A percentile compares a stretch with the other conserved stretches of the same genome.
These are phyloP conservation scores for Mucor irregularis DNA, from an alignment of 371 early-diverging fungal genomes.

Conservation along the genomic window DNA sequence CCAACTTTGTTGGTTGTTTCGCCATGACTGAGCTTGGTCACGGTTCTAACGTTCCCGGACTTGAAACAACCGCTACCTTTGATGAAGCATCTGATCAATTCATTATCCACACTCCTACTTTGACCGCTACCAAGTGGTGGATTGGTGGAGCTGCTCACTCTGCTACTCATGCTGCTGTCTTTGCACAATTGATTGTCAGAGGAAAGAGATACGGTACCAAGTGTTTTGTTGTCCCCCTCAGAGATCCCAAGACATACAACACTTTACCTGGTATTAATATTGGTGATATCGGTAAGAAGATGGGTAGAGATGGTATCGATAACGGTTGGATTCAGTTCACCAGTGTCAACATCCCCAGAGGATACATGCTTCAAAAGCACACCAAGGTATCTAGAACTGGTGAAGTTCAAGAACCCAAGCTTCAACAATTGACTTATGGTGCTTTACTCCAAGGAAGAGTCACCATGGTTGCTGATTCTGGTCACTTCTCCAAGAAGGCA, in stretches of 20 bases:
- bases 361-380: slow-evolving; percentile 90
- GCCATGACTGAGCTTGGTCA: slow-evolving; percentile 92
- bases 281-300: slow-evolving; percentile 76
- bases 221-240: slow-evolving; percentile 75
- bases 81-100: slow-evolving; percentile 84
- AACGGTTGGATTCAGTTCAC: slow-evolving; percentile 88
- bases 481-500: slow-evolving; percentile 88
- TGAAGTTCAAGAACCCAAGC: slow-evolving; percentile 67
- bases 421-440: slow-evolving; percentile 35
- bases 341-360: slow-evolving; percentile 76
- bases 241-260: slow-evolving; percentile 60
- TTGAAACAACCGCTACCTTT: slow-evolving; percentile 93
- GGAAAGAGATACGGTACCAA: slow-evolving; percentile 80
- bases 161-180: slow-evolving; percentile 82
- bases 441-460: slow-evolving; percentile 84
- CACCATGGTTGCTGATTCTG: slow-evolving; percentile 88
- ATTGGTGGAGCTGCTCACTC: slow-evolving; percentile 92
- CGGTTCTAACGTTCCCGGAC: slow-evolving; percentile 89
- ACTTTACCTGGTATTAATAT: slow-evolving; percentile 65
- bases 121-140: slow-evolving; percentile 97
- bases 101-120: slow-evolving; percentile 86
- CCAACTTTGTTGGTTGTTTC: slow-evolving; percentile 86
- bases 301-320: slow-evolving; percentile 84
- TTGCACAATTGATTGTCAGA: slow-evolving; percentile 79
- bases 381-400: slow-evolving; percentile 86